These are phyloP conservation scores for Globisporangium emineosum DNA, from an alignment of 352 stramenopile species.

Conservation along the genomic window DNA sequence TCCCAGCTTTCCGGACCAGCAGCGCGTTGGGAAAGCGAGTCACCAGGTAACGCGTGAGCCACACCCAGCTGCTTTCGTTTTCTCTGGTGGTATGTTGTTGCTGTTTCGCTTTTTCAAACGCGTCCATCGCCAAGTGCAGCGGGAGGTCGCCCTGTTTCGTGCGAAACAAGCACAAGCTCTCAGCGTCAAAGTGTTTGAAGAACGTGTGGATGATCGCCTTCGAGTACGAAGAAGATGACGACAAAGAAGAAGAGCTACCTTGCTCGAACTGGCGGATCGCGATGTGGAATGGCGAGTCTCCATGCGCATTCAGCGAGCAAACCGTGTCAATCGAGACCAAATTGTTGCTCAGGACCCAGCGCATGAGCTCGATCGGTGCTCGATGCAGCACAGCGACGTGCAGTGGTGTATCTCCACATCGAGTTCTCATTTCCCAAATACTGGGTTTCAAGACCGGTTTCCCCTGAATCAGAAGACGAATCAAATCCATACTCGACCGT, in stretches of 20 bases:
- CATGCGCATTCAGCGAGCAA: constrained; percentile 32
- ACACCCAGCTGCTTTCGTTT: constrained; percentile 24
- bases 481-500: constrained; percentile 20
- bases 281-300: constrained; percentile 41
- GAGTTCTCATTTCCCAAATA: constrained; percentile 17
- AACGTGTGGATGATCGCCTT: constrained; percentile 41
- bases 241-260: neutral
- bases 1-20: constrained; percentile 22
- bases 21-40: constrained; percentile 21
- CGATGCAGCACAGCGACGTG: constrained; percentile 35
- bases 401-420: constrained; percentile 31
- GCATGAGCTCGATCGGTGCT: constrained; percentile 34
- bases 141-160: constrained; percentile 46
- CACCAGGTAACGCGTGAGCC: constrained; percentile 25
- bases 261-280: constrained; percentile 32
- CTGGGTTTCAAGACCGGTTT: neutral
- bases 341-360: constrained; percentile 28
- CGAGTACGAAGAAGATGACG: constrained; percentile 25
- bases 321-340: constrained; percentile 11
- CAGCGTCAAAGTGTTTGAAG: constrained; percentile 28
- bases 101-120: constrained; percentile 28
- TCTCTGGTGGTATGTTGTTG: neutral
- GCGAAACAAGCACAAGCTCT: constrained; percentile 25
- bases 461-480: constrained; percentile 22
- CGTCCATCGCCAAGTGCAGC: constrained; percentile 50